These are phyloP conservation scores for Myxozyma nipponensis DNA, from an alignment of 805 yeast genomes.

Conservation along the genomic window DNA sequence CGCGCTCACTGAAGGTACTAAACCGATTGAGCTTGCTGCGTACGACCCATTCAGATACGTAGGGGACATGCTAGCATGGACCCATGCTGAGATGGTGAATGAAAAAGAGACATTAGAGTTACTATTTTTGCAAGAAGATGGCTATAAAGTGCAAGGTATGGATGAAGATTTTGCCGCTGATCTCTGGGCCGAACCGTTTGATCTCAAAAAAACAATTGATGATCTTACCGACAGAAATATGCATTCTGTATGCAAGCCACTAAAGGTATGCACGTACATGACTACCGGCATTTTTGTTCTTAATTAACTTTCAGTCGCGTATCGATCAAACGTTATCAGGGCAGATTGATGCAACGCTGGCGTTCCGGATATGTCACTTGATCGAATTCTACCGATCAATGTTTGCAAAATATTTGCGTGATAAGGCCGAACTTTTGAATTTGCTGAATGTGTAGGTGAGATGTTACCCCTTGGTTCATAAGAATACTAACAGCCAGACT, in stretches of 20 bases:
- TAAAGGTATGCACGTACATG: conserved; percentile 62
- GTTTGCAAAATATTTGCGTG: conserved; percentile 47
- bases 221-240: conserved; percentile 50
- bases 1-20: conserved; percentile 36
- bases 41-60: conserved; percentile 79
- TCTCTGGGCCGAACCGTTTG: conserved; percentile 34
- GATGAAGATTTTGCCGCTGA: conserved; percentile 31
- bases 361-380: conserved; percentile 58
- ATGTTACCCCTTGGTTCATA: not conserved
- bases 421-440: conserved; percentile 31
- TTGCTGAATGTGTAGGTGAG: conserved; percentile 28
- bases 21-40: conserved; percentile 59
- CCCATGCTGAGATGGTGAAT: conserved; percentile 80
- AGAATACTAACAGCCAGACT: conserved; percentile 28
- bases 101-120: conserved; percentile 73
- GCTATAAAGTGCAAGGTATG: conserved; percentile 19
- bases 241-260: conserved; percentile 53
- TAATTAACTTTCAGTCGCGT: conserved; percentile 11
- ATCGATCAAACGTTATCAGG: conserved; percentile 40
- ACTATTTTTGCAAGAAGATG: conserved; percentile 48
- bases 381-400: conserved; percentile 63
- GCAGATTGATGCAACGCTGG: conserved; percentile 53
- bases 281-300: conserved; percentile 52
- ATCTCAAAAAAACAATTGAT: conserved; percentile 31
- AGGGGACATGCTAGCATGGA: conserved; percentile 84